Percentiles rank a stretch among this genome's conserved stretches.
Evolutionary conservation across 2,329 filamentous ascomycete genomes (phyloP).

Genomic region (Hypoxylon sp.): DNA sequence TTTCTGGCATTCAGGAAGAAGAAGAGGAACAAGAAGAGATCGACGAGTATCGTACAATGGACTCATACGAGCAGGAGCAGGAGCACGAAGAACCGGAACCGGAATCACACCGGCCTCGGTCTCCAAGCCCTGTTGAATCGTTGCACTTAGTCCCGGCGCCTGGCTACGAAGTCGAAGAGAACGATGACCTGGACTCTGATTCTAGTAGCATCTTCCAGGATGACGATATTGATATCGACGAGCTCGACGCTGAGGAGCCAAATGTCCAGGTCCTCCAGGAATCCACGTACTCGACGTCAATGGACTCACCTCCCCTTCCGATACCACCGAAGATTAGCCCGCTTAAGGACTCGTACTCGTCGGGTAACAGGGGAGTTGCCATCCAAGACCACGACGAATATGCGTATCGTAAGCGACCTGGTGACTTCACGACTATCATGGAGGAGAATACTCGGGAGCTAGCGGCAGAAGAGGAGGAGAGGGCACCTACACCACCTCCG

Average conservation of each 20-base stretch:
- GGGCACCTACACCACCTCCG: constrained; percentile 47
- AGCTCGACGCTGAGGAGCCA: constrained; percentile 50
- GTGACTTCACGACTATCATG: constrained; percentile 59
- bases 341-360: constrained; percentile 63
- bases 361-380: constrained; percentile 58
- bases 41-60: constrained; percentile 48
- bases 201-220: constrained; percentile 61
- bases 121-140: constrained; percentile 53
- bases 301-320: constrained; percentile 60
- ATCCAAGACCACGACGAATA: constrained; percentile 39
- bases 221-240: constrained; percentile 57
- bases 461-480: constrained; percentile 46
- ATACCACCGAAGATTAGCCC: constrained; percentile 63
- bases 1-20: constrained; percentile 56
- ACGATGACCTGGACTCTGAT: constrained; percentile 51
- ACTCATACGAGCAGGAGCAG: constrained; percentile 50
- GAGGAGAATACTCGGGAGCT: constrained; percentile 63
- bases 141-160: constrained; percentile 57
- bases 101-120: constrained; percentile 40
- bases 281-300: constrained; percentile 46
- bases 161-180: constrained; percentile 47
- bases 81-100: constrained; percentile 52
- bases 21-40: constrained; percentile 61
- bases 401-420: constrained; percentile 52
- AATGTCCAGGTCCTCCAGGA: constrained; percentile 51